phyloP scores from a whole-genome alignment of 441 rosid species.

The Corymbia citriodora region DNA sequence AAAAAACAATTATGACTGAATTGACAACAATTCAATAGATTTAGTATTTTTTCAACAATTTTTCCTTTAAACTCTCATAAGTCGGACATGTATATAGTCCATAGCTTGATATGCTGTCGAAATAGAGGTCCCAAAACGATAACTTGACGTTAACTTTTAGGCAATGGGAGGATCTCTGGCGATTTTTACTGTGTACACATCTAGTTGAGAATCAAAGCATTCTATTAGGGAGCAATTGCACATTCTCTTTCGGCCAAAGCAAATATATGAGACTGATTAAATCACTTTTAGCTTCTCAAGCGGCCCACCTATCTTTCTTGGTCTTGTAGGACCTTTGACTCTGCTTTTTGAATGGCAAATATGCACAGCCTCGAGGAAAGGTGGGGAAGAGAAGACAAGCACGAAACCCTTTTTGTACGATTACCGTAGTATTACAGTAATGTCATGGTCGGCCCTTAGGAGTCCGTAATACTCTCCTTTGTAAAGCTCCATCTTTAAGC shows the following conservation, averaged over 20 bases:
- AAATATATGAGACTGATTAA: not conserved
- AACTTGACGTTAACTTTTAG: not conserved
- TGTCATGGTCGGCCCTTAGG: not conserved
- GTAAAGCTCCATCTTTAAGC: not conserved
- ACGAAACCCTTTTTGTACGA: not conserved
- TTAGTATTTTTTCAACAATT: too few relatives aligned
- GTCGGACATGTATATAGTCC: not conserved
- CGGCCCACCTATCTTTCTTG: not conserved
- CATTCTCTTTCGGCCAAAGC: not conserved
- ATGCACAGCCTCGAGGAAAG: not conserved
- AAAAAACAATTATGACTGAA: too few relatives aligned
- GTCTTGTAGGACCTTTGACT: not conserved
- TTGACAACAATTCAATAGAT: too few relatives aligned
- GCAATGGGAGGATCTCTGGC: not conserved
- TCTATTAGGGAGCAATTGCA: not conserved
- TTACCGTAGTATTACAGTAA: not conserved
- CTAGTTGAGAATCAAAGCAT: not conserved
- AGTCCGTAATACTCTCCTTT: not conserved
- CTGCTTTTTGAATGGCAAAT: not conserved
- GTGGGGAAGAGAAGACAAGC: not conserved
- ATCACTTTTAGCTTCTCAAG: not conserved
- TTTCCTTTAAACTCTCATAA: not conserved
- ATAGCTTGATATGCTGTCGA: not conserved
- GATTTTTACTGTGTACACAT: not conserved
- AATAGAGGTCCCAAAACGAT: not conserved